Base-by-base conservation (phyloP, 495 filamentous ascomycete species). In the Xylaria castorea region DNA sequence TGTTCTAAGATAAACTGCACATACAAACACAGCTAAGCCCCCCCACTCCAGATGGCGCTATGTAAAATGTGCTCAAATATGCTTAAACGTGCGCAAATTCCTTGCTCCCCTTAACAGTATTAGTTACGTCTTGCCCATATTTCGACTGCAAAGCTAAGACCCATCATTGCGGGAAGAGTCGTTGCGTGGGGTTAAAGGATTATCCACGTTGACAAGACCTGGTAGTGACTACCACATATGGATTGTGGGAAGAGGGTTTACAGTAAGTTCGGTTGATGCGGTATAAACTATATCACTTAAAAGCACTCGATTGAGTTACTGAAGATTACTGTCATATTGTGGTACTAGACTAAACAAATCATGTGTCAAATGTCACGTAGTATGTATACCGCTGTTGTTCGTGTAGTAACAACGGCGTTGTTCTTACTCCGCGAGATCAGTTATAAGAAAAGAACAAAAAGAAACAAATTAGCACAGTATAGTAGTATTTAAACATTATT, bases 71-170 rank as follows among this genome's bases (percentile, higher is more conserved):
- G 58, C 32, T 36, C 58, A 38, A 61, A 61, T 61, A 9, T 61
- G 58, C 58, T 62, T 40, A 63, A 63, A 63, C 60, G 42, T 63
- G 60, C 60, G 34, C 60, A 63, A 5, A 22, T 16, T 61, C 38
- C 57, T 61, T 36, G 32, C 27, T 20, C 18, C 30, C 8, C 11
- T 38, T 38, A 2, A 20, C 30, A 5, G 9, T 8, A 22, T 61
- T 11, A 20, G 25, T 16, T n/a, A 38, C 6, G 22, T 5, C 57
- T 61, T 36, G 57, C 5, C 18, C 18, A 36, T 34, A 9, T 11
- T 38, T 36, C 18, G 18, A 16, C 30, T 6, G 3, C 32, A 3
- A 20, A 22, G 57, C 32, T 18, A 36, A 38, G 57, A 38, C 6
- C 9, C 25, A 16, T 61, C 20, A 7, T 36, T 36, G 6, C 34